These are phyloP conservation scores for Magnaporthiopsis incrustans DNA, from an alignment of 2,329 filamentous ascomycete species.

Conservation along the genomic window DNA sequence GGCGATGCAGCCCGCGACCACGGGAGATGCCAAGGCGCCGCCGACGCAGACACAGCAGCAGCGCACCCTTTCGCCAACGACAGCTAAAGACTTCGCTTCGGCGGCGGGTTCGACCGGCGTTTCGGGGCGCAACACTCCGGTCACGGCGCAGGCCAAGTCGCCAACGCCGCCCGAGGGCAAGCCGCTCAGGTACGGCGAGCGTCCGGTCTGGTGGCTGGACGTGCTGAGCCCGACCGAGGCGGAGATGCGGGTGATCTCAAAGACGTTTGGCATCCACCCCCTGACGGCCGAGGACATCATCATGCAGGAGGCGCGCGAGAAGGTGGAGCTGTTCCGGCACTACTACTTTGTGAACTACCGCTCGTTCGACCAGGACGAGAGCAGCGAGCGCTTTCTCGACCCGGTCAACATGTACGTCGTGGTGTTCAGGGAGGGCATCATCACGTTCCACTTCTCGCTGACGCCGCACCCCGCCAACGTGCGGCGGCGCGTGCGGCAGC, in stretches of 20 bases:
- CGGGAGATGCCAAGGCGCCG: not conserved
- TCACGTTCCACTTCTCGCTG: slow-evolving; percentile 96
- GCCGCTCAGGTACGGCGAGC: slow-evolving; percentile 56
- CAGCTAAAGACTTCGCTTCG: not conserved
- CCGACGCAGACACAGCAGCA: not conserved
- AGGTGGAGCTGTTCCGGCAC: slow-evolving; percentile 92
- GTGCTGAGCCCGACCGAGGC: slow-evolving; percentile 82
- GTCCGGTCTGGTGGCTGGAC: slow-evolving; percentile 96
- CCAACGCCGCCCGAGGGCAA: slow-evolving; percentile 20
- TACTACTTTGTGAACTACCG: slow-evolving; percentile 99
- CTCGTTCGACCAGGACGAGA: slow-evolving; percentile 90
- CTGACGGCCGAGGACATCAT: slow-evolving; percentile 94
- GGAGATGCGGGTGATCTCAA: slow-evolving; percentile 91
- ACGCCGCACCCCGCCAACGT: slow-evolving; percentile 96
- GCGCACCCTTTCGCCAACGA: slow-evolving; percentile 1
- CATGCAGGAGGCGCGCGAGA: slow-evolving; percentile 94
- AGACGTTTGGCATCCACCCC: slow-evolving; percentile 91
- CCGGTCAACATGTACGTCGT: slow-evolving; percentile 97
- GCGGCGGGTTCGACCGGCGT: not conserved
- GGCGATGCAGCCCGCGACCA: not conserved
- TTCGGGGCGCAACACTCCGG: slow-evolving; percentile 11
- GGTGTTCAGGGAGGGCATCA: slow-evolving; percentile 89
- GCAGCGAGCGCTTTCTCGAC: slow-evolving; percentile 83
- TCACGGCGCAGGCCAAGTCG: slow-evolving; percentile 17
- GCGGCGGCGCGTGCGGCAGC: slow-evolving; percentile 81